Conservation (phyloP, 2,329 filamentous ascomycete genomes). For the Parastagonospora nodorum region DNA sequence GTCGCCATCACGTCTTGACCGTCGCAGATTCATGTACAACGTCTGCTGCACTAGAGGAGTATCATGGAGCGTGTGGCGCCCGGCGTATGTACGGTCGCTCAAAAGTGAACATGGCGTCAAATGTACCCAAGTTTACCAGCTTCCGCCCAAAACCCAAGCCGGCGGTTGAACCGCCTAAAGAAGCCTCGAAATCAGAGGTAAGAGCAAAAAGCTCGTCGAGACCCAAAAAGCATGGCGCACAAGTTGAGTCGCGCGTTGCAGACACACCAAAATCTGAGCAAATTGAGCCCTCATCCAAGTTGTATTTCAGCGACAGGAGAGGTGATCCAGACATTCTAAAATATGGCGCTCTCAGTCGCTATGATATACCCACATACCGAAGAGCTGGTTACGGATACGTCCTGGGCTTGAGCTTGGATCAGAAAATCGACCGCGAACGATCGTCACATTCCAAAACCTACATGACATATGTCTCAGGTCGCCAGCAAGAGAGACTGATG, state of each 20-base stretch:
- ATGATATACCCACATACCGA: slow-evolving; percentile 72
- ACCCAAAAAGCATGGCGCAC: slow-evolving; percentile 2
- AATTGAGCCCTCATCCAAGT: slow-evolving; percentile 8
- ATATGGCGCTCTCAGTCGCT: slow-evolving; percentile 76
- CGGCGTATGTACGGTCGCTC: background rate
- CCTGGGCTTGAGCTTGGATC: slow-evolving; percentile 65
- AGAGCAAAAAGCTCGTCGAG: slow-evolving; percentile 5
- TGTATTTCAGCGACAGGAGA: slow-evolving; percentile 62
- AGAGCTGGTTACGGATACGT: slow-evolving; percentile 72
- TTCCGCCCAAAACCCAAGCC: slow-evolving; percentile 63
- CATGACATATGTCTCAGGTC: slow-evolving; percentile 39
- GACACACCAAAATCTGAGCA: slow-evolving; percentile 4
- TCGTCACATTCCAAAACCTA: slow-evolving; percentile 57
- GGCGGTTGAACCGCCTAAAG: slow-evolving; percentile 9
- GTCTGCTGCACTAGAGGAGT: too few relatives aligned
- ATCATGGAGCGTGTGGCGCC: background rate
- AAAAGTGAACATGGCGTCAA: slow-evolving; percentile 24
- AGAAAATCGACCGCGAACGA: slow-evolving; percentile 70
- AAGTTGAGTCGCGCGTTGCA: slow-evolving; percentile 44
- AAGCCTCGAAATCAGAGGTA: slow-evolving; percentile 15
- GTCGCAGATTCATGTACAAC: too few relatives aligned
- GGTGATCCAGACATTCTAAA: slow-evolving; percentile 77
- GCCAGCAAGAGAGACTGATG: slow-evolving; percentile 56
- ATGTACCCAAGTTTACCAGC: slow-evolving; percentile 74
- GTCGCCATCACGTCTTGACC: background rate